These are phyloP conservation scores for Curvularia verruculosa DNA, from an alignment of 2,329 filamentous ascomycete species.

Conservation along the genomic window DNA sequence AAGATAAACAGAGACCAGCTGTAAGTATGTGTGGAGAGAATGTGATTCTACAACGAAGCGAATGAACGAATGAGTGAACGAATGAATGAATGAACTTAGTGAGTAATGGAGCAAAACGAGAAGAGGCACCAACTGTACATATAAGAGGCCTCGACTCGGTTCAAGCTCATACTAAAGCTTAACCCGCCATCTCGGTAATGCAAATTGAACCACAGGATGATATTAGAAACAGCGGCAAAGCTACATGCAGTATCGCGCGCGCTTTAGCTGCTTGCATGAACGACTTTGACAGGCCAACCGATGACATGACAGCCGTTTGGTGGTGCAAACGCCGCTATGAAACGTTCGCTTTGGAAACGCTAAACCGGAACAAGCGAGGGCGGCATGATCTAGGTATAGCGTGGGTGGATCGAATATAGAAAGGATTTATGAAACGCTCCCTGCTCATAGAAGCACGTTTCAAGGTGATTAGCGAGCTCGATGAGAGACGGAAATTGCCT, in stretches of 20 bases:
- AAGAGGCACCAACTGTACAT: constrained; percentile 2
- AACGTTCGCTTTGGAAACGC: constrained; percentile 22
- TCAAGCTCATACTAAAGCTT: constrained; percentile 6
- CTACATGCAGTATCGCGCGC: constrained; percentile 25
- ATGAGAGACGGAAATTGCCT: constrained; percentile 6
- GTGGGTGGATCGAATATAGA: constrained; percentile 14
- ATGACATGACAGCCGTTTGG: constrained; percentile 15
- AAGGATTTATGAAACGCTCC: constrained; percentile 23
- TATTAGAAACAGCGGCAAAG: constrained; percentile 10
- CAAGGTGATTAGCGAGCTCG: constrained; percentile 13
- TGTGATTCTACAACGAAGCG: constrained; percentile 18
- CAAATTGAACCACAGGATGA: constrained; percentile 1
- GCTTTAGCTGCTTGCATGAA: constrained; percentile 15
- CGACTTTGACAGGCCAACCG: constrained; percentile 16
- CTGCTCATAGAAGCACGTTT: constrained; percentile 26
- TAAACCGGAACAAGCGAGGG: constrained; percentile 8
- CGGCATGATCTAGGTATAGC: constrained; percentile 8
- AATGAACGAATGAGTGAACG: constrained; percentile 11
- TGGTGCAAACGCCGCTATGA: constrained; percentile 23
- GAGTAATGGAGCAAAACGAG: constrained; percentile 15
- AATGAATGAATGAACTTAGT: constrained; percentile 30
- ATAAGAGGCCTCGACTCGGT: constrained; percentile 19
- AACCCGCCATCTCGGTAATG: constrained; percentile 1
- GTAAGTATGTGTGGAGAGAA: constrained; percentile 14
- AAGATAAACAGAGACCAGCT: constrained; percentile 33